These are phyloP conservation scores for Fomitopsis schrenkii DNA, from an alignment of 1,284 basidiomycete species.

Conservation along the genomic window DNA sequence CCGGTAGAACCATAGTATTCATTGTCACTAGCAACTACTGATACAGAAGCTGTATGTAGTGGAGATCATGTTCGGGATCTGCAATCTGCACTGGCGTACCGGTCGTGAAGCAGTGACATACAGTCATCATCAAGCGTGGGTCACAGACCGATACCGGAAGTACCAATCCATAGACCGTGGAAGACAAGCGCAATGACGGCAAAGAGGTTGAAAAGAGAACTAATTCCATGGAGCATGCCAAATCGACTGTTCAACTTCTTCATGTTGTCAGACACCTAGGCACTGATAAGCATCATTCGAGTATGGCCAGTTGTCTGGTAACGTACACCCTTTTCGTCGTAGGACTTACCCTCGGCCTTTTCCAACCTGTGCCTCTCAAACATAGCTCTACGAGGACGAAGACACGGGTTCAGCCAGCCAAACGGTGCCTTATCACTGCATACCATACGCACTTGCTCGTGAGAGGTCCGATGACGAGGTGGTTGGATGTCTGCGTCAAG, in stretches of 20 bases:
- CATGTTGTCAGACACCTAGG: conserved; percentile 66
- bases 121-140: background rate
- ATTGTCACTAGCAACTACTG: too few species aligned
- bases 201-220: conserved; percentile 61
- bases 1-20: background rate
- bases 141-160: conserved; percentile 33
- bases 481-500: conserved; percentile 51
- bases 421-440: background rate
- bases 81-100: too few species aligned
- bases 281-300: background rate
- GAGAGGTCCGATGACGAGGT: conserved; percentile 58
- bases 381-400: conserved; percentile 51
- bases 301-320: background rate
- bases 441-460: conserved; percentile 54
- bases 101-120: background rate
- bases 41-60: too few species aligned
- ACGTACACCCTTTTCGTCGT: conserved; percentile 60
- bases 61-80: too few species aligned
- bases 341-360: conserved; percentile 68
- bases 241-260: conserved; percentile 65
- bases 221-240: conserved; percentile 61
- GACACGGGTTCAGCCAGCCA: background rate
- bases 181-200: conserved; percentile 60
- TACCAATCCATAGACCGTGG: conserved; percentile 73
- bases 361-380: conserved; percentile 70